Evolutionary conservation across 2,329 filamentous ascomycete genomes (phyloP).

Genomic region (Diatrype stigma): DNA sequence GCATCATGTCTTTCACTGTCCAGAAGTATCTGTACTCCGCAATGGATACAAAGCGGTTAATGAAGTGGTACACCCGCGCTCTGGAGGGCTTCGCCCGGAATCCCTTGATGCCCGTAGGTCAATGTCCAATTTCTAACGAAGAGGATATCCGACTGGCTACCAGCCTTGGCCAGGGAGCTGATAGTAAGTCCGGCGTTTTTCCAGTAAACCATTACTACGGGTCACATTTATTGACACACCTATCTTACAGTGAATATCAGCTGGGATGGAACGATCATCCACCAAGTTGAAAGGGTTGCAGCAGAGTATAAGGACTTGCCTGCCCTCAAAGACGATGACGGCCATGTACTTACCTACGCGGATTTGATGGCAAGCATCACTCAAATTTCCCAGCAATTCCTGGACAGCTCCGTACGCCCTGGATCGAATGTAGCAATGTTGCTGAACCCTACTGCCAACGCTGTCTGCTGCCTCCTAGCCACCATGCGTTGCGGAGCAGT

Average conservation of each 20-base stretch:
- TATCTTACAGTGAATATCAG: too few relatives aligned
- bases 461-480: background rate
- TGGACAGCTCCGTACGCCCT: background rate
- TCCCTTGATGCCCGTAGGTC: background rate
- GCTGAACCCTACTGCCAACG: background rate
- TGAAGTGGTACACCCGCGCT: background rate
- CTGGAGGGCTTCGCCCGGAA: background rate
- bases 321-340: background rate
- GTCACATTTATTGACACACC: too few relatives aligned
- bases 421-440: constrained; percentile 1
- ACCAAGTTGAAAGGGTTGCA: background rate
- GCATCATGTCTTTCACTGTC: background rate
- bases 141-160: background rate
- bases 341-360: background rate
- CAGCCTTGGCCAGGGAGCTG: background rate
- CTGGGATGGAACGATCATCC: background rate
- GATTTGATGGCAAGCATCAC: background rate
- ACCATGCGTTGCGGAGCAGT: background rate
- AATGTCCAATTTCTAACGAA: background rate
- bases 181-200: too few relatives aligned
- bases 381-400: background rate
- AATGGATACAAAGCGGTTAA: background rate
- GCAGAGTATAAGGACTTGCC: background rate
- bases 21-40: background rate
- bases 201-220: too few relatives aligned